phyloP scores from a whole-genome alignment of 768 basidiomycete genomes.

The Daedaleopsis sinensis region DNA sequence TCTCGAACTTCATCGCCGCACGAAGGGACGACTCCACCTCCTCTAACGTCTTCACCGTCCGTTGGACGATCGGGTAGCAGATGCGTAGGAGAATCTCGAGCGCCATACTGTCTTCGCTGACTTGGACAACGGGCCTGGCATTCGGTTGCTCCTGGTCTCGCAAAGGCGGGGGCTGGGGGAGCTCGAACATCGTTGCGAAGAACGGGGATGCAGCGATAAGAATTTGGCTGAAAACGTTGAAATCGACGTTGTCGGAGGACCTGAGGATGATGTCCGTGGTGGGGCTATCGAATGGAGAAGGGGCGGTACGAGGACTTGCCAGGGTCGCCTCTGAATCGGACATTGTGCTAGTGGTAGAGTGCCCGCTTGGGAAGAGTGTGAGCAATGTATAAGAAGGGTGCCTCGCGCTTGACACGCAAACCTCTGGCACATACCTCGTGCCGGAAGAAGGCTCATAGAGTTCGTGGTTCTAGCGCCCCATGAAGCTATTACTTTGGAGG shows the following conservation, averaged over 20 bases:
- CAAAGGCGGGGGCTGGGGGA: slow-evolving; percentile 41
- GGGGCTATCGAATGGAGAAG: slow-evolving; percentile 11
- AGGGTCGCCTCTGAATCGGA: background rate
- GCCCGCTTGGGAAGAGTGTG: too few species aligned
- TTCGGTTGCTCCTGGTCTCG: too few species aligned
- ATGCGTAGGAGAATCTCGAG: slow-evolving; percentile 36
- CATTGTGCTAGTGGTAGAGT: too few species aligned
- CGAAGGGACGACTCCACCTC: background rate
- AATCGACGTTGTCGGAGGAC: slow-evolving; percentile 52
- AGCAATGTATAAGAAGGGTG: too few species aligned
- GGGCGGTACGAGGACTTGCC: background rate
- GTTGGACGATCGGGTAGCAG: slow-evolving; percentile 36
- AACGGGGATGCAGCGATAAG: slow-evolving; percentile 60
- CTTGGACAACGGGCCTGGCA: slow-evolving; percentile 25
- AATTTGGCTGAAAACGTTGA: slow-evolving; percentile 54
- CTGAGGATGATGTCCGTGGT: slow-evolving; percentile 51
- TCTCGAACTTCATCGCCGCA: slow-evolving; percentile 12
- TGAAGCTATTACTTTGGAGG: too few species aligned
- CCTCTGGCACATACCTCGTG: too few species aligned
- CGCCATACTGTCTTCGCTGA: slow-evolving; percentile 30
- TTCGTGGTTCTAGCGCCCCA: too few species aligned
- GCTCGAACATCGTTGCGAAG: slow-evolving; percentile 55
- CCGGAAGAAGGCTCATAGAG: too few species aligned
- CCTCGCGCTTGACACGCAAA: too few species aligned
- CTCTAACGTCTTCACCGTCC: slow-evolving; percentile 9